Conservation (phyloP, 2,329 filamentous ascomycete genomes). For the Acrocalymma vagum region DNA sequence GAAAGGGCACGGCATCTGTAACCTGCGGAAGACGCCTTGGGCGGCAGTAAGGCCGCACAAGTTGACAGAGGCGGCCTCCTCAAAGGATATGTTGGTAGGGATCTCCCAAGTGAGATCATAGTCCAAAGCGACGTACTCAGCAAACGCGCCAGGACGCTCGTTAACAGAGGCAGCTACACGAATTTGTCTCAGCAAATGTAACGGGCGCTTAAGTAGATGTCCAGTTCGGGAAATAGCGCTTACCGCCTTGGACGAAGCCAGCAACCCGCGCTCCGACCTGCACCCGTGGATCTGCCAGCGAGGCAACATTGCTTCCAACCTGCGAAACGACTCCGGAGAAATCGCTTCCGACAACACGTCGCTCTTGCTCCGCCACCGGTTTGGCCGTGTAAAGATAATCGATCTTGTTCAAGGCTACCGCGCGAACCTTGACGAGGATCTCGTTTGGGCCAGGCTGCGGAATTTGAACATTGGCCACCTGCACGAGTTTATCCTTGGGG, state of each 20-base stretch:
- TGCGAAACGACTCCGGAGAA: conserved; percentile 48
- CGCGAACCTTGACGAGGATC: conserved; percentile 31
- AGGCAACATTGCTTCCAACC: too few species aligned
- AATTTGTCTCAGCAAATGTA: too few species aligned
- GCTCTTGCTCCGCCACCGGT: conserved; percentile 43
- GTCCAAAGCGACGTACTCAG: conserved; percentile 49
- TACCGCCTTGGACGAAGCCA: conserved; percentile 56
- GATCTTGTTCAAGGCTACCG: conserved; percentile 41
- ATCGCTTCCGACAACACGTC: conserved; percentile 52
- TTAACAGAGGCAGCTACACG: conserved; percentile 53
- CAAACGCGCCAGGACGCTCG: conserved; percentile 55
- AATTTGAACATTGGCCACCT: too few species aligned
- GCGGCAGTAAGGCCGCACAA: conserved; percentile 56
- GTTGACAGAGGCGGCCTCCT: conserved; percentile 52
- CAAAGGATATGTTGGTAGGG: conserved; percentile 38
- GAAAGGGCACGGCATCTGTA: conserved; percentile 49
- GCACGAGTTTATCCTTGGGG: too few species aligned
- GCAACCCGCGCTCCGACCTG: conserved; percentile 44
- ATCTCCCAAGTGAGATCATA: conserved; percentile 52
- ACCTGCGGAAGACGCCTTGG: conserved; percentile 50
- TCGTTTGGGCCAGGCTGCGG: conserved; percentile 21
- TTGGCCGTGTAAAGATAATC: conserved; percentile 45
- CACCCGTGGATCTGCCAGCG: too few species aligned
- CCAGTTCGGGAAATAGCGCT: too few species aligned
- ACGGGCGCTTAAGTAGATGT: too few species aligned